A percentile compares a stretch with the other conserved stretches of the same genome.
phyloP scores from a whole-genome alignment of 2,329 filamentous ascomycete genomes.

The Epichloe aotearoae region DNA sequence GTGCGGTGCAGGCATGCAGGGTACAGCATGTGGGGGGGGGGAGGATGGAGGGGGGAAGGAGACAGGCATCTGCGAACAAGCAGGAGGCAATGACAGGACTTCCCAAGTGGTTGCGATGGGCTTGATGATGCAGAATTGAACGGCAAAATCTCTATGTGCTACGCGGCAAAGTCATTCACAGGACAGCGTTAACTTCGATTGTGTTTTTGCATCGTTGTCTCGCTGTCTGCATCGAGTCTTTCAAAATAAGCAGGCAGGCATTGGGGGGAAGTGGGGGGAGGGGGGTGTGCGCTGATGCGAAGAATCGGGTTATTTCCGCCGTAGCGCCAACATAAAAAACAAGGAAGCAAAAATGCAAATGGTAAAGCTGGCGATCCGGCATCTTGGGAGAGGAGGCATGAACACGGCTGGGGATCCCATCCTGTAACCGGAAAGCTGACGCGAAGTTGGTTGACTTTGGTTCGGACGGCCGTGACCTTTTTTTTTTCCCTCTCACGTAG shows the following conservation, averaged over 20 bases:
- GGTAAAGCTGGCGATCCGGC: constrained; percentile 4
- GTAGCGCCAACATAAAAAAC: constrained; percentile 12
- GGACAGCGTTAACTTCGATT: too few relatives aligned
- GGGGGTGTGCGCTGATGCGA: constrained; percentile 13
- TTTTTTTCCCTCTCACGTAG: neutral
- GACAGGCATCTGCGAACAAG: constrained; percentile 1
- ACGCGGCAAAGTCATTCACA: too few relatives aligned
- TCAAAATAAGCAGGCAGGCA: neutral
- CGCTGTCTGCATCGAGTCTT: neutral
- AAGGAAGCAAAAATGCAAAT: neutral
- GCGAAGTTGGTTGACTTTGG: neutral
- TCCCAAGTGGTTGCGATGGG: too few relatives aligned
- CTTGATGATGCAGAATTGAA: too few relatives aligned
- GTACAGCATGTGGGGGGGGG: neutral
- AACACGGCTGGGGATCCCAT: neutral
- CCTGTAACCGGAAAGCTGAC: neutral
- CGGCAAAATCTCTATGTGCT: too few relatives aligned
- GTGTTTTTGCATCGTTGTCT: too few relatives aligned
- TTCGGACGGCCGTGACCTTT: neutral
- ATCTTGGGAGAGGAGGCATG: constrained; percentile 3
- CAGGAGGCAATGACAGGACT: neutral
- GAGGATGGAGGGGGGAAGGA: neutral
- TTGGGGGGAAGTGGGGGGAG: constrained; percentile 3
- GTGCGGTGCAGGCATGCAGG: neutral
- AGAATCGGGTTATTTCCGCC: constrained; percentile 22